phyloP scores from a whole-genome alignment of 176 grass and related monocot genomes.

The Musa beccarii region DNA sequence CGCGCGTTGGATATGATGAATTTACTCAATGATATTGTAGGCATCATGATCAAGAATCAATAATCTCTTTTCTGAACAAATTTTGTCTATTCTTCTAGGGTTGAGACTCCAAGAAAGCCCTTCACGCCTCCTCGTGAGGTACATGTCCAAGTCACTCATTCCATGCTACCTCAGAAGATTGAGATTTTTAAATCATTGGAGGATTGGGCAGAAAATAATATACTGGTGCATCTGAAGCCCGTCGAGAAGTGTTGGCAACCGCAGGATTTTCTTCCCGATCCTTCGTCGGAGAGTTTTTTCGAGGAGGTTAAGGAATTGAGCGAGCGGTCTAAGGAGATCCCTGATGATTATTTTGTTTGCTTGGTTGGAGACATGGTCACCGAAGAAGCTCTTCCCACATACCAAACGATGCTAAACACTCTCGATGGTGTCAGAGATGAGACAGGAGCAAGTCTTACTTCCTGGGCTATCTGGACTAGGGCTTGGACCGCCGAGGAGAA shows the following conservation, averaged over 20 bases:
- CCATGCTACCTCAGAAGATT: conserved; percentile 22
- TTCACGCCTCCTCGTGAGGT: conserved; percentile 25
- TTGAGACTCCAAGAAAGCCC: conserved; percentile 12
- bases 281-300: conserved; percentile 19
- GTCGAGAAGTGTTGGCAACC: conserved; percentile 28
- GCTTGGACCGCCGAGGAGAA: conserved; percentile 27
- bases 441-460: conserved; percentile 20
- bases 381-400: conserved; percentile 25
- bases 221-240: conserved; percentile 15
- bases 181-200: conserved; percentile 24
- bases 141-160: conserved; percentile 22
- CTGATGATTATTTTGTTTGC: conserved; percentile 26
- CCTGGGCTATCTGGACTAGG: conserved; percentile 26
- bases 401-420: conserved; percentile 27
- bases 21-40: neutral
- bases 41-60: neutral
- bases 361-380: conserved; percentile 26
- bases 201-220: conserved; percentile 19
- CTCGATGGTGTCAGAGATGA: conserved; percentile 21
- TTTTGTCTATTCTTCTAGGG: conserved; percentile 2
- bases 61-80: neutral
- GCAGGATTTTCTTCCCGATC: conserved; percentile 21
- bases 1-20: too few relatives aligned
- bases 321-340: conserved; percentile 20
- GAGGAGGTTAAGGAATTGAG: conserved; percentile 20